Conservation (phyloP, 768 basidiomycete species). For the Daedalea quercina region DNA sequence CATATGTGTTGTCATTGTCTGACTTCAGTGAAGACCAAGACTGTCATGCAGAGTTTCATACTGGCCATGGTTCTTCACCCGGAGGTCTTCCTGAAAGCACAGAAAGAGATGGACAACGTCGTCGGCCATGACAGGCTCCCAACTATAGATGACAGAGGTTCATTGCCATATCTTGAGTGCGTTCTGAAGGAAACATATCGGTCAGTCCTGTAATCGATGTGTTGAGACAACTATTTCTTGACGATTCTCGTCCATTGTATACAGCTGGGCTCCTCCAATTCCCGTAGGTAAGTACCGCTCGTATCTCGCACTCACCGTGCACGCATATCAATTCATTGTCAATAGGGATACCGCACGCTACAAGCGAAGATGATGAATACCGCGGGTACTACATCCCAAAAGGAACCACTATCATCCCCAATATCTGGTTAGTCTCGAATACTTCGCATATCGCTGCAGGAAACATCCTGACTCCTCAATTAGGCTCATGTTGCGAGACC, state of each 20-base stretch:
- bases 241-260: not conserved
- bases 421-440: constrained; percentile 14
- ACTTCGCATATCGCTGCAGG: not conserved
- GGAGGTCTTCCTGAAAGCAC: constrained; percentile 19
- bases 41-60: constrained; percentile 14
- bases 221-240: not conserved
- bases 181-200: constrained; percentile 21
- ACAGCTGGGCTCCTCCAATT: not conserved
- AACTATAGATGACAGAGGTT: constrained; percentile 16
- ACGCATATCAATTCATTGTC: not conserved
- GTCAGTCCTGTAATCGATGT: constrained; percentile 11
- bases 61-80: constrained; percentile 22
- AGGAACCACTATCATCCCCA: constrained; percentile 12
- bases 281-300: too few species aligned
- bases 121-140: constrained; percentile 19
- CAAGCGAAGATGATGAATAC: constrained; percentile 18
- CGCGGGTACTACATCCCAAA: constrained; percentile 13
- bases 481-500: constrained; percentile 16
- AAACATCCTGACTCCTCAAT: not conserved
- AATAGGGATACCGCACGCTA: constrained; percentile 13
- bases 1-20: not conserved
- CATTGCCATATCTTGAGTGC: constrained; percentile 22
- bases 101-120: constrained; percentile 21
- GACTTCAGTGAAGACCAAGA: not conserved
- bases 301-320: too few species aligned